phyloP scores from a whole-genome alignment of 352 stramenopile genomes.

The Phytophthora kernoviae region DNA sequence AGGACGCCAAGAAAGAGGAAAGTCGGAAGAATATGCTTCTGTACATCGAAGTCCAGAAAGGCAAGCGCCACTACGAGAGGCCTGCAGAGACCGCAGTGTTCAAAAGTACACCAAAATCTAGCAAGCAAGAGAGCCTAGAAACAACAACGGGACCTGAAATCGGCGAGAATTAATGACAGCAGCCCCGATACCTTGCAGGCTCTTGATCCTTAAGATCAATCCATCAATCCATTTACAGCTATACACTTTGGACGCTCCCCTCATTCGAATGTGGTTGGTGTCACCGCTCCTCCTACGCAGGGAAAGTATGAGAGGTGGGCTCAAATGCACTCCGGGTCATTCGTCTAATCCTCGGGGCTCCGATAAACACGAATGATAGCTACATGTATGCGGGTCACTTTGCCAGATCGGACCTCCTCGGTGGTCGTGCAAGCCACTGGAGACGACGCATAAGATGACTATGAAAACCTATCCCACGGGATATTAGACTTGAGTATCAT shows the following conservation, averaged over 20 bases:
- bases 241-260: conserved; percentile 17
- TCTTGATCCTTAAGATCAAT: neutral
- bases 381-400: too few species aligned
- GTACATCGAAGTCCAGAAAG: conserved; percentile 70
- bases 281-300: conserved; percentile 36
- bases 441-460: too few species aligned
- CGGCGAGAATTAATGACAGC: too few species aligned
- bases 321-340: conserved; percentile 52
- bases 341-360: conserved; percentile 43
- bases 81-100: conserved; percentile 1
- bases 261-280: conserved; percentile 31
- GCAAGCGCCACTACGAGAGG: conserved; percentile 58
- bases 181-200: too few species aligned
- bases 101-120: neutral
- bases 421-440: too few species aligned
- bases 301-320: conserved; percentile 39
- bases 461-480: too few species aligned
- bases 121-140: neutral
- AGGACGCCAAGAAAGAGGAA: conserved; percentile 75
- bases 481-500: too few species aligned
- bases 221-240: too few species aligned
- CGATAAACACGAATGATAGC: too few species aligned
- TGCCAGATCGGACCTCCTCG: too few species aligned
- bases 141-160: neutral
- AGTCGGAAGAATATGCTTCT: conserved; percentile 72